Evolutionary conservation across 2,329 filamentous ascomycete genomes (phyloP).

Genomic region (Aspergillus ibericus): DNA sequence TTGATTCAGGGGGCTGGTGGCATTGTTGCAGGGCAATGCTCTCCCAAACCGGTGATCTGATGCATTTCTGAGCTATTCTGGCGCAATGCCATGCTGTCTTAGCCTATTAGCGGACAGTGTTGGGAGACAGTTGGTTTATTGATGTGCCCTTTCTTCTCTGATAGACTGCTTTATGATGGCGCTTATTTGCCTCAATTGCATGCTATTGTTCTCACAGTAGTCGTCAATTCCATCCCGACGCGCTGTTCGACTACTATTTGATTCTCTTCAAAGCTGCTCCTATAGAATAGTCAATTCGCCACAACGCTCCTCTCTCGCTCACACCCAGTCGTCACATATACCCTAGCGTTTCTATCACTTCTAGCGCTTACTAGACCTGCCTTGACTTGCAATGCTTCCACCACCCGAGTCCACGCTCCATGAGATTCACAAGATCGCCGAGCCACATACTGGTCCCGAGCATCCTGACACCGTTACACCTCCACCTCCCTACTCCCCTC

Average conservation of each 20-base stretch:
- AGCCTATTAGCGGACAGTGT: not conserved
- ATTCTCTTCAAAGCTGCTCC: not conserved
- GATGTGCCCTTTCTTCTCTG: not conserved
- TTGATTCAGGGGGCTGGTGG: conserved; percentile 4
- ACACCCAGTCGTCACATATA: not conserved
- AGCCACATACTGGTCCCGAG: conserved; percentile 20
- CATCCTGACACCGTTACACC: conserved; percentile 12
- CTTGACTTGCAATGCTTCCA: conserved; percentile 25
- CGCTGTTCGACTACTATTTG: not conserved
- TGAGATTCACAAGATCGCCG: conserved; percentile 29
- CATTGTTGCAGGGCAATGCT: conserved; percentile 15
- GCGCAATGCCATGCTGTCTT: not conserved
- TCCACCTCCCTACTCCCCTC: conserved; percentile 27
- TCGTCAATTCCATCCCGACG: not conserved
- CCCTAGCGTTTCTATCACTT: not conserved
- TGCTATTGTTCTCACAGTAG: not conserved
- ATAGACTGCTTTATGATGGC: not conserved
- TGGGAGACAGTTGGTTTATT: not conserved
- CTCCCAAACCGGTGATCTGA: not conserved
- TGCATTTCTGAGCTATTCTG: not conserved
- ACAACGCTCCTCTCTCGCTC: not conserved
- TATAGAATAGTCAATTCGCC: not conserved
- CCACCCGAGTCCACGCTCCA: conserved; percentile 31
- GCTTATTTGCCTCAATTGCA: not conserved
- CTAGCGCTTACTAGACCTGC: not conserved